Evolutionary conservation across 305 asterid species (phyloP).

Genomic region (Fraxinus velutina): DNA sequence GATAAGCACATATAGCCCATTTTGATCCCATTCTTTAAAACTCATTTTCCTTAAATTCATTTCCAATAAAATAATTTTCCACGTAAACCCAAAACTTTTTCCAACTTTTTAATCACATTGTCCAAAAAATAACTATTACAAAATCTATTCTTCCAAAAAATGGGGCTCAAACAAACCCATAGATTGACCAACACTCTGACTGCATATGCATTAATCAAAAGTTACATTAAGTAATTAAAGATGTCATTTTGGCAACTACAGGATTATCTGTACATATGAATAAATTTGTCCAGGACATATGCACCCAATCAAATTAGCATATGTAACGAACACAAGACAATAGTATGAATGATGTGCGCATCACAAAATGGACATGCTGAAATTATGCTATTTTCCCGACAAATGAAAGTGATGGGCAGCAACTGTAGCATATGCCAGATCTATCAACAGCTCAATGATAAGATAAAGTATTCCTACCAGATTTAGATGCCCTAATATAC

Average conservation of each 20-base stretch:
- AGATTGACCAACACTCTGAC: background rate
- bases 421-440: conserved; percentile 16
- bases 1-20: background rate
- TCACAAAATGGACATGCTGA: background rate
- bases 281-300: background rate
- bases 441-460: conserved; percentile 12
- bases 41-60: background rate
- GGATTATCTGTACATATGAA: background rate
- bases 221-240: background rate
- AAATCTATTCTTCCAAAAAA: background rate
- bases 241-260: background rate
- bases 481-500: conserved; percentile 58
- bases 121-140: no score
- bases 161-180: background rate
- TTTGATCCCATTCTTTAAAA: background rate
- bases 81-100: background rate
- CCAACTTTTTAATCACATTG: background rate
- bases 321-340: conserved; percentile 9
- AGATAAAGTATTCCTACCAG: conserved; percentile 41
- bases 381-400: background rate
- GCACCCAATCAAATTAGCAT: conserved; percentile 3
- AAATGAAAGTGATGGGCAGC: conserved; percentile 15
- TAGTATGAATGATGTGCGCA: background rate
- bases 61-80: no score
- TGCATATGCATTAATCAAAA: background rate